Evolutionary conservation across 2,329 filamentous ascomycete species (phyloP).

Genomic region (Aspergillus eucalypticola): DNA sequence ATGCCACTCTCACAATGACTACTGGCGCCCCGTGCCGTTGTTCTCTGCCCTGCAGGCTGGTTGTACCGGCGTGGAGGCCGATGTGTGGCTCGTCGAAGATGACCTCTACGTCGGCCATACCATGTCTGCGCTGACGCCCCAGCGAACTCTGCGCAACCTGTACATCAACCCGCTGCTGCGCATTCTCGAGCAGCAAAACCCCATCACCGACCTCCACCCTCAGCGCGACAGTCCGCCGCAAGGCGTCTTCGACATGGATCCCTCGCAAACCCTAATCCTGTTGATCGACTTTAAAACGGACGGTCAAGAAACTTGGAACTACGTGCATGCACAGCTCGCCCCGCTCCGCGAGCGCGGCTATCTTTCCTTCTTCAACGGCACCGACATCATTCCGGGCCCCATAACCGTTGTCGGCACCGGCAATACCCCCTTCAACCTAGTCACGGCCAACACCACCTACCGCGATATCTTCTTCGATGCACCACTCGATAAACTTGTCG

Average conservation of each 20-base stretch:
- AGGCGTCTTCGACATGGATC: constrained; percentile 55
- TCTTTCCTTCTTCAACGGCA: constrained; percentile 54
- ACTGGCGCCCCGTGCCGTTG: constrained; percentile 57
- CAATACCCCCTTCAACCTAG: constrained; percentile 52
- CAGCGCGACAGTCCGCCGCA: constrained; percentile 33
- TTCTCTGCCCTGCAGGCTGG: constrained; percentile 58
- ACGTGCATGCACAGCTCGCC: constrained; percentile 45
- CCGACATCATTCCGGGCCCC: constrained; percentile 43
- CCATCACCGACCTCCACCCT: constrained; percentile 39
- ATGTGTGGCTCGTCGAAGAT: constrained; percentile 56
- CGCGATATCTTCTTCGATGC: constrained; percentile 60
- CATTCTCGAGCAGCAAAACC: constrained; percentile 54
- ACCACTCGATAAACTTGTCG: constrained; percentile 44
- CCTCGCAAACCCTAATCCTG: constrained; percentile 52
- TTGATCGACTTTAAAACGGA: constrained; percentile 55
- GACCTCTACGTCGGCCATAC: constrained; percentile 60
- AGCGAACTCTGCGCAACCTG: constrained; percentile 52
- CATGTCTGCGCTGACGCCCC: constrained; percentile 46
- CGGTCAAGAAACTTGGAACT: constrained; percentile 39
- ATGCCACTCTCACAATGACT: constrained; percentile 62
- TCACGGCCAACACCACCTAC: constrained; percentile 50
- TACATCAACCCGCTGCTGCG: constrained; percentile 55
- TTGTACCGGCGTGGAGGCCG: constrained; percentile 59
- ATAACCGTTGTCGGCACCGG: constrained; percentile 58
- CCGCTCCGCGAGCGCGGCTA: constrained; percentile 53